Conservation (phyloP, 306 rosid genomes). For the Mimosa pudica region DNA sequence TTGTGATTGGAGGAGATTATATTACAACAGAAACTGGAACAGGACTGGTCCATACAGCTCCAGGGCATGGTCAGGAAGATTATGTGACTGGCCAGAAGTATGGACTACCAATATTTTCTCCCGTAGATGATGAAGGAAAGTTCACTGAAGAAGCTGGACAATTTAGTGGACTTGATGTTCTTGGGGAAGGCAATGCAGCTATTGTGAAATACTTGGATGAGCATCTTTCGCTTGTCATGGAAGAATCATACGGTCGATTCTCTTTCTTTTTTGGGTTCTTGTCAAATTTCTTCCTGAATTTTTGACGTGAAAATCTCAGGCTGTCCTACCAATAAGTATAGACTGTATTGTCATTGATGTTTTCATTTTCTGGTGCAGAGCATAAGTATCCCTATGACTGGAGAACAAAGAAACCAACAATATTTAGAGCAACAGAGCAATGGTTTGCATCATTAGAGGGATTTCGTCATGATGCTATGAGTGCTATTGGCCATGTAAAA, state of each 20-base stretch:
- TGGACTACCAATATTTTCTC: conserved; percentile 83
- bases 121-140: conserved; percentile 85
- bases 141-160: conserved; percentile 98
- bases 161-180: conserved; percentile 93
- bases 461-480: conserved; percentile 79
- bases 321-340: conserved; percentile 5
- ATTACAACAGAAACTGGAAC: conserved; percentile 96
- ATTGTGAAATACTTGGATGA: conserved; percentile 85
- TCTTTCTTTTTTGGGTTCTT: not conserved
- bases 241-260: conserved; percentile 81
- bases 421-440: conserved; percentile 98
- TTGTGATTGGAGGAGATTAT: conserved; percentile 93
- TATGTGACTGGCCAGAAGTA: conserved; percentile 90
- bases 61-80: conserved; percentile 99
- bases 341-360: conserved; percentile 25
- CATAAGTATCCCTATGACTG: conserved; percentile 99
- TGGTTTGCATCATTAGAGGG: conserved; percentile 99
- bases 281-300: not conserved
- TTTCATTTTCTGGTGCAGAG: conserved; percentile 54
- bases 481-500: conserved; percentile 77
- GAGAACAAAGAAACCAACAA: conserved; percentile 95
- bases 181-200: conserved; percentile 85
- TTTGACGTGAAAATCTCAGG: conserved; percentile 2
- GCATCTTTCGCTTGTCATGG: conserved; percentile 72
- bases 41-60: conserved; percentile 98